Percentiles rank a stretch among this genome's conserved stretches.
phyloP scores from a whole-genome alignment of 2,329 filamentous ascomycete species.

The Beauveria medogensis region DNA sequence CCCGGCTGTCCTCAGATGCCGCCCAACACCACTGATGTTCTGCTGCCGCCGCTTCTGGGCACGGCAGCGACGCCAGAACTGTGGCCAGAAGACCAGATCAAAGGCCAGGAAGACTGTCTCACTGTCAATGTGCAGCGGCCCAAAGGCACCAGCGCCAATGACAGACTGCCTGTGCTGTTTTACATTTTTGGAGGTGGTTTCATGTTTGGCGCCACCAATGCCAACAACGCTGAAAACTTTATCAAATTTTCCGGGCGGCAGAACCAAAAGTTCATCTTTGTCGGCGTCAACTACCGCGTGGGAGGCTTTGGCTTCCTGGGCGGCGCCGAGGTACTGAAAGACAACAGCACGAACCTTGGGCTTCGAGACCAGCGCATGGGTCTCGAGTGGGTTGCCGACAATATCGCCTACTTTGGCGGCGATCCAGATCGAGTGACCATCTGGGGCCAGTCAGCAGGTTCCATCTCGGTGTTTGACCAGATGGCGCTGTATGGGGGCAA shows the following conservation, averaged over 20 bases:
- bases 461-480: conserved; percentile 56
- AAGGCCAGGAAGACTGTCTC: conserved; percentile 44
- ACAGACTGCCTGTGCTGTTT: conserved; percentile 46
- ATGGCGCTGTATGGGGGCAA: conserved; percentile 55
- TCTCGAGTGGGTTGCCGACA: conserved; percentile 55
- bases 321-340: conserved; percentile 45
- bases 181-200: conserved; percentile 52
- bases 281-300: conserved; percentile 57
- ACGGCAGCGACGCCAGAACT: neutral
- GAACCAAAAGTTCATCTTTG: conserved; percentile 52
- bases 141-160: conserved; percentile 28
- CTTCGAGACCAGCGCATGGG: conserved; percentile 53
- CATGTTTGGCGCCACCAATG: conserved; percentile 24
- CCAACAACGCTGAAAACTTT: conserved; percentile 29
- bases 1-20: conserved; percentile 51
- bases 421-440: conserved; percentile 57
- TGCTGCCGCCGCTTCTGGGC: neutral
- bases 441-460: conserved; percentile 52
- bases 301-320: conserved; percentile 55
- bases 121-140: conserved; percentile 41
- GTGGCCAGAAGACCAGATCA: conserved; percentile 14
- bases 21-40: neutral
- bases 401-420: conserved; percentile 58
- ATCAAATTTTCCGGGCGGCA: conserved; percentile 28
- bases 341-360: conserved; percentile 51